These are phyloP conservation scores for Asterochloris erici DNA, from an alignment of 139 green algal genomes.

Conservation along the genomic window DNA sequence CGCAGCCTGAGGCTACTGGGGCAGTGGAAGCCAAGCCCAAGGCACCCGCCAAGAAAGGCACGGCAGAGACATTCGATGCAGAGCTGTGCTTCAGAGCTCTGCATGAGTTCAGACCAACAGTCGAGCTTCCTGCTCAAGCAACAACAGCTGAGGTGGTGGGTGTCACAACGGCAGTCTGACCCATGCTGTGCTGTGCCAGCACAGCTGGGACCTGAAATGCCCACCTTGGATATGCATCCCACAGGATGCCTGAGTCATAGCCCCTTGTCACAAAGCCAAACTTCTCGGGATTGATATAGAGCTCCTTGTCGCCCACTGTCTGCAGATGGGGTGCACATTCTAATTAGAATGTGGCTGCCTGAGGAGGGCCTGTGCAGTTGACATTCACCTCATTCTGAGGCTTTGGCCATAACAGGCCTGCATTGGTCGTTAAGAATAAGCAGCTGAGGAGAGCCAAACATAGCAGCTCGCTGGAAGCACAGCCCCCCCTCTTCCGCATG, in stretches of 20 bases:
- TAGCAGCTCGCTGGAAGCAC: too few species aligned
- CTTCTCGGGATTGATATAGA: constrained; percentile 10
- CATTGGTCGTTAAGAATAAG: background rate
- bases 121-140: too few species aligned
- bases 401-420: constrained; percentile 6
- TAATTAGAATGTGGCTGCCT: background rate
- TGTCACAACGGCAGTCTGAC: too few species aligned
- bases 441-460: background rate
- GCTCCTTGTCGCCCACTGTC: constrained; percentile 4
- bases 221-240: constrained; percentile 24
- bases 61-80: background rate
- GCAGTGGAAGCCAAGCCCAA: too few species aligned
- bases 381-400: constrained; percentile 1
- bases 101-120: too few species aligned
- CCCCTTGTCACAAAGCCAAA: constrained; percentile 22
- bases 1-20: too few species aligned
- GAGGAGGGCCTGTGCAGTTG: background rate
- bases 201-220: background rate
- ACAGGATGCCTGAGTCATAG: constrained; percentile 22
- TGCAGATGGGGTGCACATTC: background rate
- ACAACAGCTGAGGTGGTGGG: too few species aligned
- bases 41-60: too few species aligned
- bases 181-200: too few species aligned
- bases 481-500: too few species aligned
- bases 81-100: background rate